phyloP scores from a whole-genome alignment of 2,329 filamentous ascomycete genomes.

The Calonectria crousiana region DNA sequence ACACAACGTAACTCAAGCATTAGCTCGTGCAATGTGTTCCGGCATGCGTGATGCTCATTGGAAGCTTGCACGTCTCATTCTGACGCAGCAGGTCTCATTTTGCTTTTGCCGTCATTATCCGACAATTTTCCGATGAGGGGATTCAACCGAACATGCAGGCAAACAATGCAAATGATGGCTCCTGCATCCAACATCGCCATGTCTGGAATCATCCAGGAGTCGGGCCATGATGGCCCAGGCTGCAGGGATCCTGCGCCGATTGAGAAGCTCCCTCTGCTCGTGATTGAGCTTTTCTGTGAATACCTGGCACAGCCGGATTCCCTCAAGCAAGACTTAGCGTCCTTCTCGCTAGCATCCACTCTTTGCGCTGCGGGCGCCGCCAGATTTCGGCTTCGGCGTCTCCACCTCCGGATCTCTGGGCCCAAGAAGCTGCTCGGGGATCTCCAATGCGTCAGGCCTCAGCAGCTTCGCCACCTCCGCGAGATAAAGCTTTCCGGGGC shows the following conservation, averaged over 20 bases:
- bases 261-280: neutral
- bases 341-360: neutral
- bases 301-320: neutral
- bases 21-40: neutral
- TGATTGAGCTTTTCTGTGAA: neutral
- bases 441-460: neutral
- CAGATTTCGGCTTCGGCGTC: neutral
- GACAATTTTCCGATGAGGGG: neutral
- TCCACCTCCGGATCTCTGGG: neutral
- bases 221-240: neutral
- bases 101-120: neutral
- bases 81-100: neutral
- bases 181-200: neutral
- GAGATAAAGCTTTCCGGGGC: neutral
- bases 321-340: neutral
- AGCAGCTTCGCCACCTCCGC: neutral
- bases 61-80: neutral
- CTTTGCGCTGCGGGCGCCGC: neutral
- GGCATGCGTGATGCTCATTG: neutral
- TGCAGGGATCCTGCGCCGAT: neutral
- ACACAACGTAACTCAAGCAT: neutral
- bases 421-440: neutral
- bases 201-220: neutral
- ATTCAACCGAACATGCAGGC: neutral
- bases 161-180: neutral